Percentiles rank a stretch among this genome's conserved stretches.
These are phyloP conservation scores for Colletotrichum trifolii DNA, from an alignment of 2,329 filamentous ascomycete genomes.

Conservation along the genomic window DNA sequence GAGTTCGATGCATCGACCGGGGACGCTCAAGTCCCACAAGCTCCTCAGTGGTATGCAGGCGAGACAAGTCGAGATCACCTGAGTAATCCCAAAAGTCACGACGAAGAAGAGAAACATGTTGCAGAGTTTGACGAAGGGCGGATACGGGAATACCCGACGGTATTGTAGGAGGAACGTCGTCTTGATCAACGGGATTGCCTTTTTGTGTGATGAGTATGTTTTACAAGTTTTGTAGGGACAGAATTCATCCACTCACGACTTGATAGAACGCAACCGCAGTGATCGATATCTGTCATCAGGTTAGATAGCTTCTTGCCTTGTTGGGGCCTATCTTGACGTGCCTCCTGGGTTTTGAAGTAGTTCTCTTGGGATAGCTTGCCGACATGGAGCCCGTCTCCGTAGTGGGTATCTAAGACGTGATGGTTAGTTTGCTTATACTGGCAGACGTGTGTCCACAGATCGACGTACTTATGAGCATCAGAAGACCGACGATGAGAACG, in stretches of 20 bases:
- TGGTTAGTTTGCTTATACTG: not conserved
- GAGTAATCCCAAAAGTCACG: conserved; percentile 41
- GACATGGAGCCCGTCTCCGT: conserved; percentile 20
- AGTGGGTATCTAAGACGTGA: conserved; percentile 13
- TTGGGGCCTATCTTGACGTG: not conserved
- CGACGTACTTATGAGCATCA: conserved; percentile 28
- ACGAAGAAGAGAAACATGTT: conserved; percentile 42
- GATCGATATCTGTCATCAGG: not conserved
- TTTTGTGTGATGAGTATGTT: not conserved
- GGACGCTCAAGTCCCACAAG: conserved; percentile 40
- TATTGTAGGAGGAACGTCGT: conserved; percentile 51
- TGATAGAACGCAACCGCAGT: conserved; percentile 12
- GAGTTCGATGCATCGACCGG: conserved; percentile 40
- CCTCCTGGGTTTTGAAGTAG: conserved; percentile 22
- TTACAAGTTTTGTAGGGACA: not conserved
- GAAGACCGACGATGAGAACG: conserved; percentile 2
- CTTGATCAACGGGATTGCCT: conserved; percentile 41
- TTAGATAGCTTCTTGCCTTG: not conserved
- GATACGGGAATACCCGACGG: conserved; percentile 48
- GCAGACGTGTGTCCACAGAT: too few relatives aligned
- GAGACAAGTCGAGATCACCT: conserved; percentile 42
- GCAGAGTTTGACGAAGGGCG: conserved; percentile 39
- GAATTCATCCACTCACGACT: conserved; percentile 1
- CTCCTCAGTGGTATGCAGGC: conserved; percentile 43
- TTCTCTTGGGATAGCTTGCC: conserved; percentile 2